Evolutionary conservation across 2,329 filamentous ascomycete species (phyloP).

Genomic region (Graphiopsis chlorocephala): DNA sequence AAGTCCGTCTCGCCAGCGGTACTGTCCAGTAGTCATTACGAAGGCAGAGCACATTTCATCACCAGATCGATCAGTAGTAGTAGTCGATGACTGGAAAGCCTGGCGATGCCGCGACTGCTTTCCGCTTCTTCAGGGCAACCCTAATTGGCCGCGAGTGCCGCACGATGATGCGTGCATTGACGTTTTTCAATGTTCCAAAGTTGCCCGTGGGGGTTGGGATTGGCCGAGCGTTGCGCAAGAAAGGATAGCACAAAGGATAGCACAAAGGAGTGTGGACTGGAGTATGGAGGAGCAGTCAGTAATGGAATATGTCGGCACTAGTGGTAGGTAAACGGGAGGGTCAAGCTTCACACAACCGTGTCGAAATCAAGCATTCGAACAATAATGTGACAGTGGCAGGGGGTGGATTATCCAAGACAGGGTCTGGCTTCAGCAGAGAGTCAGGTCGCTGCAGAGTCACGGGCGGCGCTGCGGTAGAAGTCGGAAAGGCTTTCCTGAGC

Average conservation of each 20-base stretch:
- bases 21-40: not conserved
- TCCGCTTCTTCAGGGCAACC: not conserved
- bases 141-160: not conserved
- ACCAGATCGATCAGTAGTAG: not conserved
- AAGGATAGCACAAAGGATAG: not conserved
- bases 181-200: not conserved
- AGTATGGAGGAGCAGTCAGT: not conserved
- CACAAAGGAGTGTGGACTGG: not conserved
- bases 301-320: not conserved
- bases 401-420: not conserved
- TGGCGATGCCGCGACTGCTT: not conserved
- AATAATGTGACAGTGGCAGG: not conserved
- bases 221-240: not conserved
- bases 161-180: slow-evolving; percentile 5
- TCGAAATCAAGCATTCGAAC: not conserved
- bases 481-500: not conserved
- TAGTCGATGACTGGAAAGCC: not conserved
- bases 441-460: not conserved
- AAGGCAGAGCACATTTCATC: not conserved
- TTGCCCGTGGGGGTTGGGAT: slow-evolving; percentile 2
- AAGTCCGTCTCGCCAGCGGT: too few relatives aligned
- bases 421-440: not conserved
- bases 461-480: not conserved
- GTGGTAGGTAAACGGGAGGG: not conserved
- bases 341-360: not conserved